Evolutionary conservation across 805 yeast genomes (phyloP).

Genomic region (Wickerhamomyces kurtzmanii): DNA sequence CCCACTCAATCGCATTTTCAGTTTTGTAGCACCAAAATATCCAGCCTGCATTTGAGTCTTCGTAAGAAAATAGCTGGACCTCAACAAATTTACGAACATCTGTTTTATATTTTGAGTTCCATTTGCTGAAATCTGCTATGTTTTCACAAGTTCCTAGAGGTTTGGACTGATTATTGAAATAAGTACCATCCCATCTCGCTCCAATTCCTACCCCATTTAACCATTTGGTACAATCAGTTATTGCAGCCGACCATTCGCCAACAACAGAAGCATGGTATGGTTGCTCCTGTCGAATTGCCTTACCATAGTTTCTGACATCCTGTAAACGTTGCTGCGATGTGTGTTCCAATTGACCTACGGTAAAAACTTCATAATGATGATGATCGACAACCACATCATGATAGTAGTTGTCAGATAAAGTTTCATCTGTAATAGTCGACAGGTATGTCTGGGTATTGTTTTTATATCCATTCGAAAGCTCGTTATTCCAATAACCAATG

Average conservation of each 20-base stretch:
- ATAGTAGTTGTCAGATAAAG: conserved; percentile 30
- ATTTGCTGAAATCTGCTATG: conserved; percentile 25
- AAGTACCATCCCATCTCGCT: conserved; percentile 49
- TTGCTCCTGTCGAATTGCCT: conserved; percentile 15
- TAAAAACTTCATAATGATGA: conserved; percentile 86
- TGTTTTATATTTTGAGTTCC: conserved; percentile 30
- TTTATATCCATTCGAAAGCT: conserved; percentile 21
- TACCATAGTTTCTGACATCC: conserved; percentile 23
- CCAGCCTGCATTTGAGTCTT: conserved; percentile 42
- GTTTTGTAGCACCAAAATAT: conserved; percentile 68
- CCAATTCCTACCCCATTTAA: conserved; percentile 61
- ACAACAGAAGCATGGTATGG: conserved; percentile 42
- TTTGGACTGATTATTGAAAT: too few relatives aligned
- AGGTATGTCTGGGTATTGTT: conserved; percentile 21
- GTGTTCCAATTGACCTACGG: conserved; percentile 45
- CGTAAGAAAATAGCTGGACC: conserved; percentile 47
- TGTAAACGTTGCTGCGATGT: conserved; percentile 21
- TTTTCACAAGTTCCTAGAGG: conserved; percentile 34
- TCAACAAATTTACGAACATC: conserved; percentile 48
- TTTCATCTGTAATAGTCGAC: conserved; percentile 29
- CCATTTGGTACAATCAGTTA: conserved; percentile 66
- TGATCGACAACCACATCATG: conserved; percentile 69
- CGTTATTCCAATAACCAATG: conserved; percentile 44
- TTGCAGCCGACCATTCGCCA: conserved; percentile 66
- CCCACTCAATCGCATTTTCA: conserved; percentile 61